Evolutionary conservation across 1,284 basidiomycete genomes (phyloP), one percentile per base, ranked within the genome.

Genomic region (Somion occarium): DNA sequence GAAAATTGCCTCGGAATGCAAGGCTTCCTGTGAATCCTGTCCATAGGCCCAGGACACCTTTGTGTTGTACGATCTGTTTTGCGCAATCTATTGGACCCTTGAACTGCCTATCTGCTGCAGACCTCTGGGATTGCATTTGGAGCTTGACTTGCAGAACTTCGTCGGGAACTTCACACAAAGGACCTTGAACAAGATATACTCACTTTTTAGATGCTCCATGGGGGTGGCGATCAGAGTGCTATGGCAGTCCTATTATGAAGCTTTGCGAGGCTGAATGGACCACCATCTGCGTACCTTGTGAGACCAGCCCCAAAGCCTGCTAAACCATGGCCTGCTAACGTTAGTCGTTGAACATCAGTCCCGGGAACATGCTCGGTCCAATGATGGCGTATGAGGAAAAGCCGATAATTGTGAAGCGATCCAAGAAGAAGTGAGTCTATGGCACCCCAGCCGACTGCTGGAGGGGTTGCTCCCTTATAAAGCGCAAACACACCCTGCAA

Each of bases 341-440:
- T 79, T 54, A 85, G 67, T 48, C 81, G 73, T 39, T 69, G 72
- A 46, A 59, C 53, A 42, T 73, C 73, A 24, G 71, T 71, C 27
- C 64, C 70, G 27, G 73, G 75, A 23, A 71, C 70, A 11, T 61
- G 56, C 63, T 85, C 83, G 1, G 79, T 78, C 69, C 83, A 71
- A 30, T 77, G 73, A 53, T 75, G 62, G 46, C 74, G 70, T 44
- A 79, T 68, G 44, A 88, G 72, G 53, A 82, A 78, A 2, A 88
- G 70, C 7, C 85, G 79, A 62, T 88, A 89, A 61, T 86, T 85
- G 65, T 86, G 83, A 44, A 92, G 68, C 3, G 84, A 87, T 2
- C 89, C 88, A 47, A 92, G 71, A 5, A 92, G 73, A 7, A 91
- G 69, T 13, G 85, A 83, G 62, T 92, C 89, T 41, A 87, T 85